Evolutionary conservation across 116 monocot genomes (phyloP).

Genomic region (Cymodocea nodosa): DNA sequence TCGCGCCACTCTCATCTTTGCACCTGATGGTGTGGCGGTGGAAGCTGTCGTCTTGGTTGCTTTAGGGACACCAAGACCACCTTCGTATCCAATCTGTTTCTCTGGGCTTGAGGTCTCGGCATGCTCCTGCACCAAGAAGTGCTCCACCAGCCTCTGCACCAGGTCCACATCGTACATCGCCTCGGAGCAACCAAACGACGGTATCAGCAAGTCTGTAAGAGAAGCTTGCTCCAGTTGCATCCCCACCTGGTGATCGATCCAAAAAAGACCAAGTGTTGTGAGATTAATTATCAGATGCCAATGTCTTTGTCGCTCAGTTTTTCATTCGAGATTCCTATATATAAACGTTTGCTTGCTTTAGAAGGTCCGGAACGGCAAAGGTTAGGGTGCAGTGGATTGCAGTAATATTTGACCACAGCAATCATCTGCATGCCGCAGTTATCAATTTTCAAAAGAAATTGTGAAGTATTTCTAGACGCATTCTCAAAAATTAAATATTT

Average conservation of each 20-base stretch:
- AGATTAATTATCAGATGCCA: too few relatives aligned
- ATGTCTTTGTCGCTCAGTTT: too few relatives aligned
- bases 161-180: constrained; percentile 78
- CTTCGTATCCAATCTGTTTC: constrained; percentile 7
- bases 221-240: constrained; percentile 88
- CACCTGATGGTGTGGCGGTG: not conserved
- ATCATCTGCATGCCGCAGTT: too few relatives aligned
- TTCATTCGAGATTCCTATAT: too few relatives aligned
- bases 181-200: constrained; percentile 41
- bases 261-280: too few relatives aligned
- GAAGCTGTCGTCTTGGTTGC: not conserved
- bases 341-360: too few relatives aligned
- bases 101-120: constrained; percentile 41
- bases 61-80: not conserved
- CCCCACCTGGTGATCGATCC: constrained; percentile 23
- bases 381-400: too few relatives aligned
- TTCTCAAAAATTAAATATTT: too few relatives aligned
- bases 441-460: too few relatives aligned
- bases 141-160: constrained; percentile 80
- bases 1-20: constrained; percentile 71
- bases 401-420: too few relatives aligned
- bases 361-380: too few relatives aligned
- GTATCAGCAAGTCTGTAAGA: constrained; percentile 57
- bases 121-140: constrained; percentile 86
- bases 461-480: too few relatives aligned